phyloP scores from a whole-genome alignment of 139 green algal genomes.

The Trebouxia sp. region DNA sequence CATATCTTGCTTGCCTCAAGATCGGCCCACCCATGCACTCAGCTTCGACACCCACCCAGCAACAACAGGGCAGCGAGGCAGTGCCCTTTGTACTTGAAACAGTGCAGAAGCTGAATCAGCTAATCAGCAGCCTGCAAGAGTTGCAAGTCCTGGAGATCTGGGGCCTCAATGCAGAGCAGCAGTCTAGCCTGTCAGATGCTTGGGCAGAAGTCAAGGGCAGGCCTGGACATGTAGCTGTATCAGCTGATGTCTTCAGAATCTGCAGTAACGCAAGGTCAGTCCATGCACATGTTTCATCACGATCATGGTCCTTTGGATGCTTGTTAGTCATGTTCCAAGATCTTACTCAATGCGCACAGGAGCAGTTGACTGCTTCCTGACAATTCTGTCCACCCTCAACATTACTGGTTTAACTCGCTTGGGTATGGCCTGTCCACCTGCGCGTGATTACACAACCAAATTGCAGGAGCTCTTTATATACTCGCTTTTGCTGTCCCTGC shows the following conservation, averaged over 20 bases:
- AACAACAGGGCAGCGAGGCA: background rate
- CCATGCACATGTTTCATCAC: background rate
- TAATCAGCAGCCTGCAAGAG: background rate
- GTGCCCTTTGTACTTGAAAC: background rate
- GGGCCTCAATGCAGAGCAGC: slow-evolving; percentile 8
- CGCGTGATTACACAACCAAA: no score
- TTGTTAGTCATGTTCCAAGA: no score
- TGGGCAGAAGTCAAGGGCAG: background rate
- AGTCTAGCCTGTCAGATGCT: background rate
- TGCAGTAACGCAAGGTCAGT: background rate
- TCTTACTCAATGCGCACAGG: no score
- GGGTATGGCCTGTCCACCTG: no score
- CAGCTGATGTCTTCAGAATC: background rate
- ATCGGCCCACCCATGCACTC: background rate
- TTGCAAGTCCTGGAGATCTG: slow-evolving; percentile 28
- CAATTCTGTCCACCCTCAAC: no score
- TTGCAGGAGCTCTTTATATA: no score
- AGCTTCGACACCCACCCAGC: no score
- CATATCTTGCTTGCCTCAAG: background rate
- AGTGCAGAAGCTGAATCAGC: no score
- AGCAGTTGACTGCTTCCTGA: no score
- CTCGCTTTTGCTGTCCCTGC: background rate
- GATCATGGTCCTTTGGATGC: no score
- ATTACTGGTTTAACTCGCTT: no score
- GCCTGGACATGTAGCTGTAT: background rate